These are phyloP conservation scores for Cutaneotrichosporon mucoides DNA, from an alignment of 1,284 basidiomycete species.

Conservation along the genomic window DNA sequence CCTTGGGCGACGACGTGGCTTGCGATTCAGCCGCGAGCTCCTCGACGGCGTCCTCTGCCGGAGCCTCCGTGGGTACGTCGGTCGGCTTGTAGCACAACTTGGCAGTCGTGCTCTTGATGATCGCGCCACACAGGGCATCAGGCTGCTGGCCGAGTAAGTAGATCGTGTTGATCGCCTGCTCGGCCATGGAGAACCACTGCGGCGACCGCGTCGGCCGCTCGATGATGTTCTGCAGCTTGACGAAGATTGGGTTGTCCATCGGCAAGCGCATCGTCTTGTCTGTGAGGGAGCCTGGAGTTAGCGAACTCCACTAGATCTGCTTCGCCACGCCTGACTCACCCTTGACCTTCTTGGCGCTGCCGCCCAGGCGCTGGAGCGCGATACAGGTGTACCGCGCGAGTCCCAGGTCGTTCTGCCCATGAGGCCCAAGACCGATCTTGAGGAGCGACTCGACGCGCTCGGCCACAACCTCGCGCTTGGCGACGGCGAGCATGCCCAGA, in stretches of 20 bases:
- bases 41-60: slow-evolving; percentile 5
- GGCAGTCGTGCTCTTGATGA: slow-evolving; percentile 75
- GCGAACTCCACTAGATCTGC: no score
- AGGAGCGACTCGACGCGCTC: slow-evolving; percentile 82
- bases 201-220: slow-evolving; percentile 73
- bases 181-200: slow-evolving; percentile 90
- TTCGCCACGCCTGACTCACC: slow-evolving; percentile 52
- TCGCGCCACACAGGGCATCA: slow-evolving; percentile 72
- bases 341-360: slow-evolving; percentile 96
- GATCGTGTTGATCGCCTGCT: slow-evolving; percentile 94
- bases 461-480: slow-evolving; percentile 76
- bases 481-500: slow-evolving; percentile 89
- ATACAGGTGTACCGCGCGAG: slow-evolving; percentile 92
- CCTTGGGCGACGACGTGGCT: slow-evolving; percentile 5
- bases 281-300: slow-evolving; percentile 65
- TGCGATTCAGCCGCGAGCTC: slow-evolving; percentile 7
- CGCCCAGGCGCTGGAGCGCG: slow-evolving; percentile 84
- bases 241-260: slow-evolving; percentile 85
- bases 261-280: slow-evolving; percentile 83
- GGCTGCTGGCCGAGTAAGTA: slow-evolving; percentile 93
- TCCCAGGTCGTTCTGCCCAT: slow-evolving; percentile 79
- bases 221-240: slow-evolving; percentile 71
- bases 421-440: slow-evolving; percentile 78
- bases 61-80: background rate
- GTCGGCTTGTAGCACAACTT: slow-evolving; percentile 58